These are phyloP conservation scores for Lachancea dasiensis DNA, from an alignment of 805 yeast genomes.

Conservation along the genomic window DNA sequence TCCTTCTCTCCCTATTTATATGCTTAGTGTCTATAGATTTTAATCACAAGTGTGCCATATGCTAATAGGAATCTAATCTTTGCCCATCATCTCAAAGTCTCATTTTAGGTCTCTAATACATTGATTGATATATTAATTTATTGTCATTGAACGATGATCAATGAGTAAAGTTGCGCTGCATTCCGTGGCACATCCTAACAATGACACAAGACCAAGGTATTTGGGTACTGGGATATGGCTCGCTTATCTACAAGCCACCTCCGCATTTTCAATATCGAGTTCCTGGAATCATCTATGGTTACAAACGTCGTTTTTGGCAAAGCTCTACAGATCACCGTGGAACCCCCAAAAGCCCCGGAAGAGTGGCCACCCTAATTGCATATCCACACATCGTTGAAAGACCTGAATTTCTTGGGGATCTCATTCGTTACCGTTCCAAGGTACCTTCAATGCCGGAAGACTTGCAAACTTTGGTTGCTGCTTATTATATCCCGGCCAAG, in stretches of 20 bases:
- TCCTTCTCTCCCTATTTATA: constrained; percentile 1
- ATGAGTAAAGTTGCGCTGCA: no score
- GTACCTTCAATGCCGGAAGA: constrained; percentile 34
- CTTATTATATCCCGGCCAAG: constrained; percentile 69
- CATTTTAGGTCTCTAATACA: not conserved
- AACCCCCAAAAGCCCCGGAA: constrained; percentile 77
- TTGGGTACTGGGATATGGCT: constrained; percentile 91
- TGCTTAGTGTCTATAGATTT: constrained; percentile 1
- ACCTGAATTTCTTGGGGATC: constrained; percentile 38
- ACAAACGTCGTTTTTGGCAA: constrained; percentile 85
- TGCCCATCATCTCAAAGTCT: not conserved
- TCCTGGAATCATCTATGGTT: constrained; percentile 74
- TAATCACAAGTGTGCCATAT: not conserved
- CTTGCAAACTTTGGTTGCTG: constrained; percentile 69
- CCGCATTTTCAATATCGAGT: constrained; percentile 56
- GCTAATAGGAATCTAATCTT: not conserved
- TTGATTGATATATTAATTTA: no score
- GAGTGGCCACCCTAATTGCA: constrained; percentile 79
- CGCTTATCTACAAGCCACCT: constrained; percentile 85
- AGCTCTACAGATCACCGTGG: constrained; percentile 87
- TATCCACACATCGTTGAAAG: constrained; percentile 45
- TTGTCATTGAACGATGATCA: no score
- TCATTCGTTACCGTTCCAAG: constrained; percentile 21
- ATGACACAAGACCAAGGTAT: constrained; percentile 25
- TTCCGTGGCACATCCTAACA: no score